phyloP scores from a whole-genome alignment of 768 basidiomycete species.

The Sporobolomyces pararoseus region DNA sequence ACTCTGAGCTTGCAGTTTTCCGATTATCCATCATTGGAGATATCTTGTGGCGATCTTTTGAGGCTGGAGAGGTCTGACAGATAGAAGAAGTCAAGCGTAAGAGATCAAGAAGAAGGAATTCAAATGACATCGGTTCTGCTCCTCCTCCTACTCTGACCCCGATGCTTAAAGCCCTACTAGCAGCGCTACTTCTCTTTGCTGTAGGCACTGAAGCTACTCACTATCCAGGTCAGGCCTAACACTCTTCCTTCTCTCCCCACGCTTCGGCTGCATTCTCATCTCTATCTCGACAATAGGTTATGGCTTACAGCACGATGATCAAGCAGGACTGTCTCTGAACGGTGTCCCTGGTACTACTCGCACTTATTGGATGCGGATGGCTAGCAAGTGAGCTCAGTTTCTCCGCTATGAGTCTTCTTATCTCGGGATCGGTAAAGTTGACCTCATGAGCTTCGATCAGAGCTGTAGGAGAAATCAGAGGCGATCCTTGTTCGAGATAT shows the following conservation, averaged over 20 bases:
- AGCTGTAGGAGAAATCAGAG: slow-evolving; percentile 29
- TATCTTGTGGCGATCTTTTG: no score
- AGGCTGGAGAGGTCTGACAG: no score
- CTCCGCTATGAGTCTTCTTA: no score
- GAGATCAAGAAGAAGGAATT: no score
- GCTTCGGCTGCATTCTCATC: neutral
- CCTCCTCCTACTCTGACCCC: no score
- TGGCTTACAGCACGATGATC: slow-evolving; percentile 31
- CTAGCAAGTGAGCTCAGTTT: neutral
- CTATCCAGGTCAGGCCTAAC: slow-evolving; percentile 4
- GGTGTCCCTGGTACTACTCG: slow-evolving; percentile 18
- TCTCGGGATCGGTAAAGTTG: no score
- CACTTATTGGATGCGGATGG: slow-evolving; percentile 26
- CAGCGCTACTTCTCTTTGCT: no score
- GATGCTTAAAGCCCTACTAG: no score
- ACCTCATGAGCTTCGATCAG: neutral
- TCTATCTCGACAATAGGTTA: neutral
- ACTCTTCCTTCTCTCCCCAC: neutral
- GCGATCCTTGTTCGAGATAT: slow-evolving; percentile 44
- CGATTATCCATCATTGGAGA: no score
- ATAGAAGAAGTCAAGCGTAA: no score
- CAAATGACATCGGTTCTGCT: no score
- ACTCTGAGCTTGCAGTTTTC: no score
- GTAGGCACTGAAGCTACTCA: slow-evolving; percentile 2
- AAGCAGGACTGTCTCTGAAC: slow-evolving; percentile 26